phyloP scores from a whole-genome alignment of 176 grass and related monocot genomes.

The Zoysia pacifica region DNA sequence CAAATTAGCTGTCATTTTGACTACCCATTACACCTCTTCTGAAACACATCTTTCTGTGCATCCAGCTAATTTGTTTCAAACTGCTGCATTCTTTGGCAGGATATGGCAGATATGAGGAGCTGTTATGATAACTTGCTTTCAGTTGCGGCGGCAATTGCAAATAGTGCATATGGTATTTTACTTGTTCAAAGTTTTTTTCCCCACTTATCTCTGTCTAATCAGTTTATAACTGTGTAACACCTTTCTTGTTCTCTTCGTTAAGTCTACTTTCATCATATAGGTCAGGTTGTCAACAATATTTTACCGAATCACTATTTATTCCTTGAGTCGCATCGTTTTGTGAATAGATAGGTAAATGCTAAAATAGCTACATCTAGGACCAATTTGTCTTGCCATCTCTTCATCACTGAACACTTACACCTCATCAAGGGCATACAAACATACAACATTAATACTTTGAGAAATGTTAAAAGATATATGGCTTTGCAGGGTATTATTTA shows the following conservation, averaged over 20 bases:
- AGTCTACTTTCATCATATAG: neutral
- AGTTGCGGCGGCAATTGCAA: constrained; percentile 88
- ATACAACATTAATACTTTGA: neutral
- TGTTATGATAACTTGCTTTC: constrained; percentile 88
- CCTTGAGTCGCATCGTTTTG: too few species aligned
- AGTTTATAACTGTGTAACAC: neutral
- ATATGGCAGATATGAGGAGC: constrained; percentile 90
- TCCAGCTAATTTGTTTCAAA: constrained; percentile 40
- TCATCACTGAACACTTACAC: neutral
- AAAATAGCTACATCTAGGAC: neutral
- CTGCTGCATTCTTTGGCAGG: constrained; percentile 58
- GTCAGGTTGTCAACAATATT: neutral
- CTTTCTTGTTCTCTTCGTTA: neutral
- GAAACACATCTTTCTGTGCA: neutral
- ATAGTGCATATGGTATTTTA: constrained; percentile 87
- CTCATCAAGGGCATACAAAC: too few species aligned
- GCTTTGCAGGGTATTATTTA: neutral
- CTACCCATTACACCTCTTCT: neutral
- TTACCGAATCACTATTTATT: neutral
- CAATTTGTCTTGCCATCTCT: neutral
- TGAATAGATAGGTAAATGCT: too few species aligned
- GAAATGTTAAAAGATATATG: constrained; percentile 1
- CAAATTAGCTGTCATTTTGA: too few species aligned
- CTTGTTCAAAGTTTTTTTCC: neutral
- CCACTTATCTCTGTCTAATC: neutral